Evolutionary conservation across 352 stramenopile genomes (phyloP).

Genomic region (Albugo candida): DNA sequence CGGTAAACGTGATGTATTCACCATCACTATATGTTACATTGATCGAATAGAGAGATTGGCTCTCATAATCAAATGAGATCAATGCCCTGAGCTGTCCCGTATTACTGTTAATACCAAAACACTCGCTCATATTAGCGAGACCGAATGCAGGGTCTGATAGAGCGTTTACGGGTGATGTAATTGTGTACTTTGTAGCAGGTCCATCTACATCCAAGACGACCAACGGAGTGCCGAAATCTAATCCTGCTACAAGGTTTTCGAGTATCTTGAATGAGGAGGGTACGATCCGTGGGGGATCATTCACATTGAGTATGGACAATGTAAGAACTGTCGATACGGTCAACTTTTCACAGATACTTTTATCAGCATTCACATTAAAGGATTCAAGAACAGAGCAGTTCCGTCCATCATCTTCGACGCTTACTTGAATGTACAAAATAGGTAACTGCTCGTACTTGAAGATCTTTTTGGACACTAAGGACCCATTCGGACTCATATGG

Average conservation of each 20-base stretch:
- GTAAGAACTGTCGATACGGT: background rate
- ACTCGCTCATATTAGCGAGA: no score
- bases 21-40: conserved; percentile 11
- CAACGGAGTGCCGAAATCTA: conserved; percentile 22
- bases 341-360: conserved; percentile 6
- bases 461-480: background rate
- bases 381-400: conserved; percentile 2
- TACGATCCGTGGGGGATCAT: conserved; percentile 20
- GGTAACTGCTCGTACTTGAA: conserved; percentile 25
- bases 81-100: conserved; percentile 24
- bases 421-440: conserved; percentile 14
- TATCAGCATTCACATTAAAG: conserved; percentile 1
- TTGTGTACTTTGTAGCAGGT: conserved; percentile 7
- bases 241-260: conserved; percentile 23
- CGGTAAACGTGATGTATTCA: conserved; percentile 12
- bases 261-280: conserved; percentile 9
- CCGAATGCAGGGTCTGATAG: no score
- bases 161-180: no score
- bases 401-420: conserved; percentile 18
- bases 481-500: conserved; percentile 8
- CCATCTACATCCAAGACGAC: conserved; percentile 23
- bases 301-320: conserved; percentile 18
- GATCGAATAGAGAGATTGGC: conserved; percentile 2
- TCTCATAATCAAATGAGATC: conserved; percentile 20
- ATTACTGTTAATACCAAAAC: background rate